Conservation (phyloP, 2,329 filamentous ascomycete species). For the Byssoonygena ceratinophila region DNA sequence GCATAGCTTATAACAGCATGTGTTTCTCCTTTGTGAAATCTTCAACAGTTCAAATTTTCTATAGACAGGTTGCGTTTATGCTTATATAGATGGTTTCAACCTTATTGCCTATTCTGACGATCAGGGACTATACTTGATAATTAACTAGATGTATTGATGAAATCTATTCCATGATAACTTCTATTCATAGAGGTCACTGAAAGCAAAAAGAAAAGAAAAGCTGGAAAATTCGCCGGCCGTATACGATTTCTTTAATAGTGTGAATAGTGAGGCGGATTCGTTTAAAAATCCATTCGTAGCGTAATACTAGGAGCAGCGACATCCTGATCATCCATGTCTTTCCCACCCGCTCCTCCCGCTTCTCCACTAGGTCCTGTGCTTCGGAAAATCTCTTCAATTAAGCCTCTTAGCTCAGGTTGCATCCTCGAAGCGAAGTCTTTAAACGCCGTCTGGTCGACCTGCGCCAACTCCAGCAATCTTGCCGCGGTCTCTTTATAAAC, state of each 20-base stretch:
- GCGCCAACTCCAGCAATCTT: conserved; percentile 69
- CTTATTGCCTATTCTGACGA: not conserved
- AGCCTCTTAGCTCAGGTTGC: conserved; percentile 56
- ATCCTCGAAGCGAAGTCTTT: conserved; percentile 61
- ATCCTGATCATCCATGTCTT: conserved; percentile 31
- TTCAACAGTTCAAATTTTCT: not conserved
- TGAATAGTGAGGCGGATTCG: conserved; percentile 29
- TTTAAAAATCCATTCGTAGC: conserved; percentile 82
- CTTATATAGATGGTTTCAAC: not conserved
- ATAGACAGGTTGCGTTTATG: not conserved
- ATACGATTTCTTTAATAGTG: too few relatives aligned
- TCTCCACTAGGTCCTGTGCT: conserved; percentile 48
- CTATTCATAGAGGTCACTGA: too few relatives aligned
- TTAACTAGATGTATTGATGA: not conserved
- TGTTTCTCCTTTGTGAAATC: not conserved
- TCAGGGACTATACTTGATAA: not conserved
- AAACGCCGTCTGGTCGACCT: conserved; percentile 62
- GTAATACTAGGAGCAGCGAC: conserved; percentile 65
- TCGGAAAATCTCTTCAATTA: conserved; percentile 68
- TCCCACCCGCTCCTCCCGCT: conserved; percentile 11
- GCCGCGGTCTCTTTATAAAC: conserved; percentile 63
- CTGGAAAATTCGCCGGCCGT: too few relatives aligned
- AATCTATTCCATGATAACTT: too few relatives aligned
- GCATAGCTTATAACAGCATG: not conserved
- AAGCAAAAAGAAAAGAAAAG: too few relatives aligned